These are phyloP conservation scores for Lactifluus pinguis DNA, from an alignment of 768 basidiomycete genomes.

Conservation along the genomic window DNA sequence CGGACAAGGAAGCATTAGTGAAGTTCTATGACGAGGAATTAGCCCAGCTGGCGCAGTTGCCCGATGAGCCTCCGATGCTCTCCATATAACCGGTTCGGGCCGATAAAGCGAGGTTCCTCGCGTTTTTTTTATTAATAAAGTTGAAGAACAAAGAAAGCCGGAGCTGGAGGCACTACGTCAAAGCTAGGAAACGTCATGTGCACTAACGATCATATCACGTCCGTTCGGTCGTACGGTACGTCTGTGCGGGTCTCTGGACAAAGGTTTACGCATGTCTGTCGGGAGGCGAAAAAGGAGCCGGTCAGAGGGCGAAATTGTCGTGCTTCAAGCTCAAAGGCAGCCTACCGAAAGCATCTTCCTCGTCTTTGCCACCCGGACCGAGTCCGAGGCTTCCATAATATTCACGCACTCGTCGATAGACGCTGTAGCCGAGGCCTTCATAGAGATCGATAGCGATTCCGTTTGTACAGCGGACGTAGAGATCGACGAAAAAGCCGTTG, in stretches of 20 bases:
- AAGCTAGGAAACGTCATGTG: constrained; percentile 45
- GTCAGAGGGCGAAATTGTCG: neutral
- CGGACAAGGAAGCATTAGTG: constrained; percentile 27
- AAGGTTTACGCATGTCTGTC: constrained; percentile 63
- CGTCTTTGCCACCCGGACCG: constrained; percentile 69
- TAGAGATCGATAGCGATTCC: constrained; percentile 83
- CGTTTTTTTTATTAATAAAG: too few relatives aligned
- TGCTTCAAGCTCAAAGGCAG: constrained; percentile 13
- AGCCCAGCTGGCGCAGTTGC: constrained; percentile 7
- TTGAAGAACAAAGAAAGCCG: neutral
- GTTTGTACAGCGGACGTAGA: constrained; percentile 90
- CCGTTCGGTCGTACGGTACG: constrained; percentile 66
- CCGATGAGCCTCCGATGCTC: constrained; percentile 19
- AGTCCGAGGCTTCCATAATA: constrained; percentile 77
- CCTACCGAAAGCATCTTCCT: constrained; percentile 89
- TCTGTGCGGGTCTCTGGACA: constrained; percentile 49
- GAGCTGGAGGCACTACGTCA: neutral
- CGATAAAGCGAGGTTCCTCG: neutral
- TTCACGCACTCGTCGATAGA: constrained; percentile 82
- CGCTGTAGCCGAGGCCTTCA: constrained; percentile 86
- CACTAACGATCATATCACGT: constrained; percentile 60
- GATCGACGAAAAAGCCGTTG: constrained; percentile 86
- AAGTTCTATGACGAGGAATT: constrained; percentile 24
- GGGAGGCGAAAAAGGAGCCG: neutral
- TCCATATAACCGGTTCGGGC: constrained; percentile 7